phyloP scores from a whole-genome alignment of 1,139 yeast species.

The Yamadazyma dushanensis region DNA sequence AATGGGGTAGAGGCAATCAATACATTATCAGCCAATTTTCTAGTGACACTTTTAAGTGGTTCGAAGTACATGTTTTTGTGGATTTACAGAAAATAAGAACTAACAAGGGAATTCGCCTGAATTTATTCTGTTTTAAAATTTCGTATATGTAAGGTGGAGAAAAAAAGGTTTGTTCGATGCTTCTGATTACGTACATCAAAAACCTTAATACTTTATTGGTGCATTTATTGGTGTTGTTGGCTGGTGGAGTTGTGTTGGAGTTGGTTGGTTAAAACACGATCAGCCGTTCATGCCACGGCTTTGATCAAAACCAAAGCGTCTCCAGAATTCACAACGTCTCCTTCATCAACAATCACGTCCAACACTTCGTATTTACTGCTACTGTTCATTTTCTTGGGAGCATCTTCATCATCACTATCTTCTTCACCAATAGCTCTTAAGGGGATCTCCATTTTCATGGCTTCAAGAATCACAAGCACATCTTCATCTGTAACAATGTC shows the following conservation, averaged over 20 bases:
- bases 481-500: slow-evolving; percentile 30
- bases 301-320: slow-evolving; percentile 17
- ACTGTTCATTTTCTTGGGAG: too few species aligned
- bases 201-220: too few species aligned
- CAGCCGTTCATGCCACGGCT: too few species aligned
- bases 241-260: too few species aligned
- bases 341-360: slow-evolving; percentile 28
- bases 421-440: slow-evolving; percentile 14
- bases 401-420: slow-evolving; percentile 14
- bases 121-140: background rate
- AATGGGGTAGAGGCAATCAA: slow-evolving; percentile 52
- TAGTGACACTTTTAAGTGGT: slow-evolving; percentile 34
- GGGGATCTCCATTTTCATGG: slow-evolving; percentile 49
- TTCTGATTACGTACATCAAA: too few species aligned
- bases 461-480: slow-evolving; percentile 36
- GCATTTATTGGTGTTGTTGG: too few species aligned
- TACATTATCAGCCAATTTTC: slow-evolving; percentile 45
- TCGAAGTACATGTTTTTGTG: slow-evolving; percentile 25
- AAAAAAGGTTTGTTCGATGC: too few species aligned
- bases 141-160: background rate
- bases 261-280: too few species aligned
- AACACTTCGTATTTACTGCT: slow-evolving; percentile 23
- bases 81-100: background rate
- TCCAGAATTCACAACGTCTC: slow-evolving; percentile 33
- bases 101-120: too few species aligned